A percentile compares a stretch with the other conserved stretches of the same genome.
These are phyloP conservation scores for Kuraishia capsulata DNA, from an alignment of 805 yeast genomes.

Conservation along the genomic window DNA sequence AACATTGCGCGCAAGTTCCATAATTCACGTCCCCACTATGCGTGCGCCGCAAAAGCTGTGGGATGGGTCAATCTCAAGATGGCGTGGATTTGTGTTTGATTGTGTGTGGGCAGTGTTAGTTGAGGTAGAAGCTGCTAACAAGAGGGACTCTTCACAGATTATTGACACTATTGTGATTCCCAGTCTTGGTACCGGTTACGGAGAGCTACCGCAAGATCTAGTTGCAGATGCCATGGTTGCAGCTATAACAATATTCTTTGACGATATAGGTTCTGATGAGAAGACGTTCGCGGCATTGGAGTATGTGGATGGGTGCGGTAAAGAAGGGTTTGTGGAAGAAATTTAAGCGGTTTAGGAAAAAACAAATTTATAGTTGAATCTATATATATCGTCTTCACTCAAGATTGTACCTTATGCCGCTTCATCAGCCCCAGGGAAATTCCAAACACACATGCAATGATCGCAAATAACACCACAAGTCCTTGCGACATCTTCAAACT, in stretches of 20 bases:
- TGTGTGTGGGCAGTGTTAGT: slow-evolving; percentile 25
- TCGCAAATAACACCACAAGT: slow-evolving; percentile 10
- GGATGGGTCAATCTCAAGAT: background rate
- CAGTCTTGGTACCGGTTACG: slow-evolving; percentile 32
- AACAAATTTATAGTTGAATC: slow-evolving; percentile 15
- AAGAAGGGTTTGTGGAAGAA: no score
- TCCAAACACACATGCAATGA: background rate
- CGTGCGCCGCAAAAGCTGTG: slow-evolving; percentile 19
- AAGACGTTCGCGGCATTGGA: no score
- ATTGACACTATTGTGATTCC: slow-evolving; percentile 22
- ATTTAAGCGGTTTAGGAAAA: slow-evolving; percentile 12
- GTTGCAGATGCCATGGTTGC: slow-evolving; percentile 26
- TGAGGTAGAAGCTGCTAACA: slow-evolving; percentile 10
- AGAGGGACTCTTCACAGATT: slow-evolving; percentile 8
- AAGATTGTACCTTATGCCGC: no score
- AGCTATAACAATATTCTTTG: slow-evolving; percentile 20
- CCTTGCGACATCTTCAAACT: slow-evolving; percentile 16
- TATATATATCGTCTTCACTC: no score
- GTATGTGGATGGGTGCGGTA: no score
- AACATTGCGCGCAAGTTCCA: slow-evolving; percentile 15
- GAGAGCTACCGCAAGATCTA: slow-evolving; percentile 19
- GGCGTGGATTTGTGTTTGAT: slow-evolving; percentile 21
- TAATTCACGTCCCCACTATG: slow-evolving; percentile 32
- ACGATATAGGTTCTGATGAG: no score
- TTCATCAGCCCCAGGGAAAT: no score